These are phyloP conservation scores for Protomyces macrosporus DNA, from an alignment of 1,139 yeast genomes.

Conservation along the genomic window DNA sequence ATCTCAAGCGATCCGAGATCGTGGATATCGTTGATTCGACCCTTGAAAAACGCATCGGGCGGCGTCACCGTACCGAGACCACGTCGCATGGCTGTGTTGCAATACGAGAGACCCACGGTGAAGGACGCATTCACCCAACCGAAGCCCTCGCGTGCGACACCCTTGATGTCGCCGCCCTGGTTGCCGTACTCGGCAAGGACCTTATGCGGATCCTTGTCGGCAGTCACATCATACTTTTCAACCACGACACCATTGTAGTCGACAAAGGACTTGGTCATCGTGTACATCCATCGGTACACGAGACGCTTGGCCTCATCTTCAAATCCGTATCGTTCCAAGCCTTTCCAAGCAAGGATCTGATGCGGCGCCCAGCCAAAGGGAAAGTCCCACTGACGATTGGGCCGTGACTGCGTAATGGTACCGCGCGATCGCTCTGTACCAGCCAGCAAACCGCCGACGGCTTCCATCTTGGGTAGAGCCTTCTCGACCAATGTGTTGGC, in stretches of 20 bases:
- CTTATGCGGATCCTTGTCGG: slow-evolving; percentile 76
- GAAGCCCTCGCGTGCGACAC: slow-evolving; percentile 88
- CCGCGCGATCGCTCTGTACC: slow-evolving; percentile 80
- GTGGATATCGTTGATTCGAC: slow-evolving; percentile 7
- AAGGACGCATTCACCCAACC: slow-evolving; percentile 96
- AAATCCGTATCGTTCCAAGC: slow-evolving; percentile 69
- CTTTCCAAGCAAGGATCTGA: slow-evolving; percentile 91
- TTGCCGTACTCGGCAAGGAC: slow-evolving; percentile 97
- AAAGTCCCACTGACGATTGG: slow-evolving; percentile 95
- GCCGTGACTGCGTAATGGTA: slow-evolving; percentile 59
- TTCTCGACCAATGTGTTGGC: slow-evolving; percentile 58
- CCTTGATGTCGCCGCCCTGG: slow-evolving; percentile 88
- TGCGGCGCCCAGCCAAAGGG: slow-evolving; percentile 99
- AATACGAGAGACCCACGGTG: slow-evolving; percentile 63
- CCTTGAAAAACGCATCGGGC: slow-evolving; percentile 59
- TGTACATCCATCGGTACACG: slow-evolving; percentile 78
- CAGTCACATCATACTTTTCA: slow-evolving; percentile 88
- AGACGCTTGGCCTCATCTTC: slow-evolving; percentile 61
- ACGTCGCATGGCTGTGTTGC: slow-evolving; percentile 64
- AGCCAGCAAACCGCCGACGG: slow-evolving; percentile 81
- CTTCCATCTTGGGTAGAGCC: slow-evolving; percentile 70
- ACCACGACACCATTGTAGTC: slow-evolving; percentile 94
- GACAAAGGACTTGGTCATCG: slow-evolving; percentile 88
- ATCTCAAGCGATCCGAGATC: background rate
- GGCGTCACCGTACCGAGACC: slow-evolving; percentile 80